Conservation (phyloP, 2,329 filamentous ascomycete species). For the Alternaria arborescens region DNA sequence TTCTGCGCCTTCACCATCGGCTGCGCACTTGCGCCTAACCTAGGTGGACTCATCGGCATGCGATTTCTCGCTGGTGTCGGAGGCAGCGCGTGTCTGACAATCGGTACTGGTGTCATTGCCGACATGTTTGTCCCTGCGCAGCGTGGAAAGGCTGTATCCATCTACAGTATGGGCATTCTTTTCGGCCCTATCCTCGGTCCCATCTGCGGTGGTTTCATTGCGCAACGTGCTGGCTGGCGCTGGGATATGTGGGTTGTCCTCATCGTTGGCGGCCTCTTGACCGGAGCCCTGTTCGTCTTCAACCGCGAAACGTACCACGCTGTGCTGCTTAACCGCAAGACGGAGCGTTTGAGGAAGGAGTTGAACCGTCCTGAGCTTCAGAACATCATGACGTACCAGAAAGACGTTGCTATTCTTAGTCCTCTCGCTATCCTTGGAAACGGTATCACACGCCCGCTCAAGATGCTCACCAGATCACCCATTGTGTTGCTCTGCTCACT, state of each 20-base stretch:
- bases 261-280: conserved; percentile 37
- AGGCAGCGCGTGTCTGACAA: conserved; percentile 45
- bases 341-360: conserved; percentile 60
- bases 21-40: conserved; percentile 49
- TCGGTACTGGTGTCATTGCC: conserved; percentile 48
- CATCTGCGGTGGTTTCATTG: conserved; percentile 47
- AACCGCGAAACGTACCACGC: conserved; percentile 60
- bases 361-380: conserved; percentile 57
- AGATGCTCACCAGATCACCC: conserved; percentile 43
- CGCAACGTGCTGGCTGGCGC: conserved; percentile 36
- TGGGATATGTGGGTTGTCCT: conserved; percentile 50
- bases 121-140: conserved; percentile 46
- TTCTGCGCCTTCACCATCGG: conserved; percentile 61
- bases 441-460: conserved; percentile 50
- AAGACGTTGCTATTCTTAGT: conserved; percentile 25
- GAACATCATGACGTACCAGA: conserved; percentile 50
- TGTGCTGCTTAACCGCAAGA: conserved; percentile 63
- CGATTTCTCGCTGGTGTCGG: conserved; percentile 30
- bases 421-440: conserved; percentile 32
- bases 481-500: conserved; percentile 47
- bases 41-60: conserved; percentile 45
- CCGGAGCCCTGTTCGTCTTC: conserved; percentile 47
- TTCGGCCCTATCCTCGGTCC: conserved; percentile 47
- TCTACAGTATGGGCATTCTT: conserved; percentile 42
- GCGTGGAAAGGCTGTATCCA: conserved; percentile 43